Percentiles rank a stretch among this genome's conserved stretches.
Evolutionary conservation across 306 rosid species (phyloP).

Genomic region (Mimosa pudica): DNA sequence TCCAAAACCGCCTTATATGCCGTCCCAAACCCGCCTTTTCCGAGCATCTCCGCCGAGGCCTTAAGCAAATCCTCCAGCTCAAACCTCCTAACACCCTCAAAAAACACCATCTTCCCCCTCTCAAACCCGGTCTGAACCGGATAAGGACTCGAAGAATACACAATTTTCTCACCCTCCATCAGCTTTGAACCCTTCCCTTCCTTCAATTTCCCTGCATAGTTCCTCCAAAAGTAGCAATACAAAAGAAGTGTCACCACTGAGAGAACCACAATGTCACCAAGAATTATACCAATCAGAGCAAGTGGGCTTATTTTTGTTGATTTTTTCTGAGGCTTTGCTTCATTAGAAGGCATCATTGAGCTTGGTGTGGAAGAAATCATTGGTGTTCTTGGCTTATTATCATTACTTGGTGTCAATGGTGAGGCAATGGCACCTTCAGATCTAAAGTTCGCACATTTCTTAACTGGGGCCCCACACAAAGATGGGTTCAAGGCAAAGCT

Average conservation of each 20-base stretch:
- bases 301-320: slow-evolving; percentile 47
- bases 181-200: slow-evolving; percentile 51
- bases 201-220: slow-evolving; percentile 35
- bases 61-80: slow-evolving; percentile 80
- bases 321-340: slow-evolving; percentile 16
- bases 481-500: slow-evolving; percentile 55
- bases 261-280: slow-evolving; percentile 66
- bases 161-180: slow-evolving; percentile 59
- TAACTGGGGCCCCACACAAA: slow-evolving; percentile 69
- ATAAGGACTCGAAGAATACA: slow-evolving; percentile 60
- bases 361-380: slow-evolving; percentile 57
- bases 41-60: slow-evolving; percentile 93
- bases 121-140: slow-evolving; percentile 45
- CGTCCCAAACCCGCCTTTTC: slow-evolving; percentile 84
- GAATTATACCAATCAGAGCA: slow-evolving; percentile 60
- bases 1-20: slow-evolving; percentile 86
- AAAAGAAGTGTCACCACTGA: slow-evolving; percentile 61
- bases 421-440: slow-evolving; percentile 71
- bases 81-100: slow-evolving; percentile 72
- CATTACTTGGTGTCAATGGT: slow-evolving; percentile 44
- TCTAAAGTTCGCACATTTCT: slow-evolving; percentile 48
- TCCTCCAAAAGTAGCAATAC: slow-evolving; percentile 72
- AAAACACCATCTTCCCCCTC: slow-evolving; percentile 75
- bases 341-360: slow-evolving; percentile 39
- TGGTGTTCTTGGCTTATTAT: slow-evolving; percentile 12